These are phyloP conservation scores for Coniella lustricola DNA, from an alignment of 2,329 filamentous ascomycete genomes.

Conservation along the genomic window DNA sequence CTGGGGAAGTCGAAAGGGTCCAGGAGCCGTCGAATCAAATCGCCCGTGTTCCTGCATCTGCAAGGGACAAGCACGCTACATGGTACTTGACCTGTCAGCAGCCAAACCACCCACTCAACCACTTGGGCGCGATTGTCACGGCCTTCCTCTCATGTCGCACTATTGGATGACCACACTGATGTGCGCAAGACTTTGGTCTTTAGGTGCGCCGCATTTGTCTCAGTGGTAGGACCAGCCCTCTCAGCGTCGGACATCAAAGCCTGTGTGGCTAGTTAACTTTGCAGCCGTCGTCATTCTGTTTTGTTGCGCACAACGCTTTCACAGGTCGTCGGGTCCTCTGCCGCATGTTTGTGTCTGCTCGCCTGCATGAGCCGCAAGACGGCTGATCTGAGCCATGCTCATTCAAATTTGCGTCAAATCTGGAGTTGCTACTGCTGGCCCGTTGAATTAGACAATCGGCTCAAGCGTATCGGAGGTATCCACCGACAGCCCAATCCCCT, in stretches of 20 bases:
- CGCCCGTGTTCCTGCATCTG: background rate
- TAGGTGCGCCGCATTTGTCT: slow-evolving; percentile 1
- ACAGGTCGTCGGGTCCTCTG: background rate
- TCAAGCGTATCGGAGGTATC: background rate
- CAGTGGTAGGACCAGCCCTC: background rate
- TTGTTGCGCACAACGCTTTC: background rate
- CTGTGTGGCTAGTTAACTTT: too few species aligned
- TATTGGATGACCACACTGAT: too few species aligned
- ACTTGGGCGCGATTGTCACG: too few species aligned
- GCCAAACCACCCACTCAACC: background rate
- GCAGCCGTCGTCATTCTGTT: background rate
- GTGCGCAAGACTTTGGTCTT: background rate
- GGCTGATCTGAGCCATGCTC: background rate
- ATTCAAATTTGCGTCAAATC: background rate
- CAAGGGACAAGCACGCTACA: too few species aligned
- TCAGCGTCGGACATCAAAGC: background rate
- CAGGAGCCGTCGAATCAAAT: background rate
- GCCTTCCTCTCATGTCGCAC: too few species aligned
- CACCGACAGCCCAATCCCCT: background rate
- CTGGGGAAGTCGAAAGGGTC: background rate
- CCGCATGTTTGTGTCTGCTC: background rate
- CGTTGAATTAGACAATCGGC: background rate
- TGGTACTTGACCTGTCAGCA: background rate
- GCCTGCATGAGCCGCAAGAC: background rate
- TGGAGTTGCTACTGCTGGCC: background rate